A percentile compares a stretch with the other conserved stretches of the same genome.
Conservation (phyloP, 306 rosid genomes). For the Inga laurina region DNA sequence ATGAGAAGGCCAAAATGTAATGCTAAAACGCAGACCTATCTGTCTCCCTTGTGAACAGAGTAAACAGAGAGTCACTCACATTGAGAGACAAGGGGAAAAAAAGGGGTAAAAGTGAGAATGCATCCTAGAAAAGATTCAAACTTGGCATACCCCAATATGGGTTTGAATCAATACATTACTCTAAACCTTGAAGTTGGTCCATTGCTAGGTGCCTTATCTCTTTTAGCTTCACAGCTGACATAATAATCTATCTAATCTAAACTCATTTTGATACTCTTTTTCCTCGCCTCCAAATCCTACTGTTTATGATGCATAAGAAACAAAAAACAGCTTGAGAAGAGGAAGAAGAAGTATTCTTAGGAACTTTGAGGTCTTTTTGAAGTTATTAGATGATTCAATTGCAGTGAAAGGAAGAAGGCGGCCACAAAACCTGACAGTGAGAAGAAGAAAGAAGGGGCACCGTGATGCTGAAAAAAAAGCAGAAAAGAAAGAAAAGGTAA, state of each 20-base stretch:
- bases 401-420: not conserved
- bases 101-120: constrained; percentile 21
- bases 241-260: not conserved
- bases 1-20: constrained; percentile 45
- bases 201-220: no score
- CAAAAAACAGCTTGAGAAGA: not conserved
- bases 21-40: constrained; percentile 67
- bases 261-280: constrained; percentile 14
- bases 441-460: no score
- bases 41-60: constrained; percentile 69
- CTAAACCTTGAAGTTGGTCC: constrained; percentile 77
- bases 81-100: not conserved
- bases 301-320: not conserved
- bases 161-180: constrained; percentile 94
- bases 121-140: constrained; percentile 24
- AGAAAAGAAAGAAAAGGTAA: no score
- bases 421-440: no score
- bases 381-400: constrained; percentile 10
- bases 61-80: constrained; percentile 22
- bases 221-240: not conserved
- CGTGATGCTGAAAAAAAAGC: no score
- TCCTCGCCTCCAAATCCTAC: not conserved
- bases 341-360: not conserved
- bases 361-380: not conserved
- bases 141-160: constrained; percentile 88